Evolutionary conservation across 306 rosid species (phyloP).

Genomic region (Trifolium subterraneum): DNA sequence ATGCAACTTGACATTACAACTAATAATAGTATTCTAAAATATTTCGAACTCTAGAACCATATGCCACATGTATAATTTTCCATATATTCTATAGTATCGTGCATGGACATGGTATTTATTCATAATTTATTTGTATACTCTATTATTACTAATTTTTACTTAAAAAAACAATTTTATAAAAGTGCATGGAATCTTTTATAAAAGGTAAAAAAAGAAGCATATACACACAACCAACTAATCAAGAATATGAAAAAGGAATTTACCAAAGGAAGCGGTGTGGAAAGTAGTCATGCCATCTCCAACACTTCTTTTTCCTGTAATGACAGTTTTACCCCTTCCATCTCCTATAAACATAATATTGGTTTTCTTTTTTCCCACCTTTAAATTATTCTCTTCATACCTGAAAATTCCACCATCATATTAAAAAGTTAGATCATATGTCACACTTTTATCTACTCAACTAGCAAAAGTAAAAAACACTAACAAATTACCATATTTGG

Average conservation of each 20-base stretch:
- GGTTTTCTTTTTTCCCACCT: constrained; percentile 86
- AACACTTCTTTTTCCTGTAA: constrained; percentile 63
- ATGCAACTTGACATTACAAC: constrained; percentile 24
- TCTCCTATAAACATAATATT: constrained; percentile 92
- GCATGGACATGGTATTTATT: constrained; percentile 24
- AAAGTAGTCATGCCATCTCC: constrained; percentile 67
- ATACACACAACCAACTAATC: not conserved
- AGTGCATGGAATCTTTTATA: not conserved
- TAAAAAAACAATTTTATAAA: not conserved
- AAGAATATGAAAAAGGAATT: constrained; percentile 1
- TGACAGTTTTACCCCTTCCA: constrained; percentile 74
- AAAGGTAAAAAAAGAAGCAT: not conserved
- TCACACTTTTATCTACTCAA: constrained; percentile 2
- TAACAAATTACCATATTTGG: not conserved
- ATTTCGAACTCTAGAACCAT: not conserved
- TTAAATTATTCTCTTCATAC: constrained; percentile 83
- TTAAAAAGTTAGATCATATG: constrained; percentile 28
- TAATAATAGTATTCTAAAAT: not conserved
- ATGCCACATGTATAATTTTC: constrained; percentile 47
- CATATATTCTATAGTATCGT: constrained; percentile 13
- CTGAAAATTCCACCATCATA: constrained; percentile 51
- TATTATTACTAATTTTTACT: not conserved
- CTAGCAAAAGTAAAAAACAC: not conserved
- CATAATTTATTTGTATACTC: not conserved
- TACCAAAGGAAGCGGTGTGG: constrained; percentile 93